Percentiles rank a stretch among this genome's conserved stretches.
Evolutionary conservation across 306 rosid genomes (phyloP).

Genomic region (barrel medic (Medicago truncatula)): DNA sequence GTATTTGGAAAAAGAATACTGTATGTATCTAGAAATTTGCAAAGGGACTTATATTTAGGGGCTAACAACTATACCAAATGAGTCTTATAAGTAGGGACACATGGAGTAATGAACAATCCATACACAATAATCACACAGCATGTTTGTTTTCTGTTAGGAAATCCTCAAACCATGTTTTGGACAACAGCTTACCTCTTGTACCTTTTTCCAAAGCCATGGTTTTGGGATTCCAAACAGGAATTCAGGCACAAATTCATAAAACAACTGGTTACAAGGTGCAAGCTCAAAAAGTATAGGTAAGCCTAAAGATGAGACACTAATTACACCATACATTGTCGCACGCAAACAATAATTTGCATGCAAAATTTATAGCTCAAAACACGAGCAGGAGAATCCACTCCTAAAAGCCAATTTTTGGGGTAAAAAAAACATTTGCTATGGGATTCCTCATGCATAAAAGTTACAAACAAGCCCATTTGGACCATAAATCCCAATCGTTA

Average conservation of each 20-base stretch:
- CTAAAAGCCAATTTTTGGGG: constrained; percentile 10
- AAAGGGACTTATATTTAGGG: too few relatives aligned
- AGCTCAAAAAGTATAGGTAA: not conserved
- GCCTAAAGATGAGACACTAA: not conserved
- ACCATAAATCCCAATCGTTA: constrained; percentile 1
- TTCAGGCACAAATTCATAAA: constrained; percentile 2
- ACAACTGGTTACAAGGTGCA: constrained; percentile 32
- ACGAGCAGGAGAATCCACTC: constrained; percentile 2
- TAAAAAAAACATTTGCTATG: constrained; percentile 1
- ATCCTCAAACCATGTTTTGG: not conserved
- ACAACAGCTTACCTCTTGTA: not conserved
- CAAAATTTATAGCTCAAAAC: constrained; percentile 6
- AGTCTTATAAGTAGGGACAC: too few relatives aligned
- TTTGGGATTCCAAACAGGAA: not conserved
- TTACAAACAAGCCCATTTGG: not conserved
- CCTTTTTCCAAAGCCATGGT: not conserved
- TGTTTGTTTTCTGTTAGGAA: not conserved
- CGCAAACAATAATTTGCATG: not conserved
- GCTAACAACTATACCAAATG: too few relatives aligned
- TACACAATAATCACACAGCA: not conserved
- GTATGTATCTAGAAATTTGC: too few relatives aligned
- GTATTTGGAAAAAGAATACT: too few relatives aligned
- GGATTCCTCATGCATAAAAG: constrained; percentile 3
- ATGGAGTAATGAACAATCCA: not conserved
- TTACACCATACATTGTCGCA: not conserved